Evolutionary conservation across 129 eudicot species (phyloP).

Genomic region (Tagetes patula): DNA sequence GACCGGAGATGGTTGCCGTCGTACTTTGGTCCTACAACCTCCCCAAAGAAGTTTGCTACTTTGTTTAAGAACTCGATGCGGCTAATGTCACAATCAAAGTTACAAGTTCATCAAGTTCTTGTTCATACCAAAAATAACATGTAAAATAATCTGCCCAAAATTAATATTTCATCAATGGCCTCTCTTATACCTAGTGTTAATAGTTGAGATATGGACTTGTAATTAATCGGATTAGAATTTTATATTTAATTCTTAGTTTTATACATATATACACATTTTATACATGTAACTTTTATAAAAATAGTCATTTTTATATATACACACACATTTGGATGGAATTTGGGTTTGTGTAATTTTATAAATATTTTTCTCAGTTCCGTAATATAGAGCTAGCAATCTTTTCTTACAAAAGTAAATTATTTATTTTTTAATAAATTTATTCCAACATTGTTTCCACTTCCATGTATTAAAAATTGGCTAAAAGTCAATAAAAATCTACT

Average conservation of each 20-base stretch:
- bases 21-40: conserved; percentile 47
- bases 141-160: neutral
- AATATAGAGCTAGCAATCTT: no score
- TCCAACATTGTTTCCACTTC: neutral
- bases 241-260: no score
- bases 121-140: neutral
- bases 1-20: conserved; percentile 47
- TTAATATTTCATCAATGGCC: neutral
- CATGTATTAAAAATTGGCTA: no score
- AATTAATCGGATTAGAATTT: no score
- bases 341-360: neutral
- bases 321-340: no score
- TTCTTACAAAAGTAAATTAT: no score
- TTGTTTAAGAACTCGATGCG: conserved; percentile 34
- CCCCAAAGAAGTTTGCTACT: conserved; percentile 33
- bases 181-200: neutral
- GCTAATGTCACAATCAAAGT: conserved; percentile 24
- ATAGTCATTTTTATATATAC: no score
- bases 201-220: no score
- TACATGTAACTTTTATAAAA: no score
- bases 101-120: neutral
- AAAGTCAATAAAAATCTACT: neutral
- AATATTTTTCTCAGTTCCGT: no score
- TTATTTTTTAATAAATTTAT: no score
- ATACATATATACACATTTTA: no score